Conservation (phyloP, 148 eudicot genomes). For the Nyssa sinensis region DNA sequence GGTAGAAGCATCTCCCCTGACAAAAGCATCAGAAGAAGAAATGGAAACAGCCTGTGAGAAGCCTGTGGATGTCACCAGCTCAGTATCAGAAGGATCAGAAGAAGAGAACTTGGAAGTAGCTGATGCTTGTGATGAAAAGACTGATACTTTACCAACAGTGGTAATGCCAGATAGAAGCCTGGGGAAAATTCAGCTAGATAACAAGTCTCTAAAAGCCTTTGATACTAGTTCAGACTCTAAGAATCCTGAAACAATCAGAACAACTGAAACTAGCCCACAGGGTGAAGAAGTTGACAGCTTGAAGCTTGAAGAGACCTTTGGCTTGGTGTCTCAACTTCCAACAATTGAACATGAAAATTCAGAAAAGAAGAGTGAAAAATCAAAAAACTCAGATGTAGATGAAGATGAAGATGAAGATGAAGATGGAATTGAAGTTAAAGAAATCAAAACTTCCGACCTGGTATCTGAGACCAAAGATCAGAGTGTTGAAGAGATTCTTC, state of each 20-base stretch:
- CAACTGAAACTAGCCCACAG: neutral
- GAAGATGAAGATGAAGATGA: conserved; percentile 12
- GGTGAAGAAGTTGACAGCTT: neutral
- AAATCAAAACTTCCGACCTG: neutral
- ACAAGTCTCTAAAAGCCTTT: neutral
- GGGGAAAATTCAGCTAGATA: conserved; percentile 4
- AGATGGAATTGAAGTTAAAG: too few relatives aligned
- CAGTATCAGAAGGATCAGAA: neutral
- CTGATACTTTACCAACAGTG: neutral
- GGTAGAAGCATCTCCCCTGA: conserved; percentile 12
- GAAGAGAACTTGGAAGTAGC: conserved; percentile 20
- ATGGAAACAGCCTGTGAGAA: neutral
- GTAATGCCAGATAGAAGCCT: conserved; percentile 13
- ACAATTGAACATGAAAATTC: neutral
- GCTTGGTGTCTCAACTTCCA: conserved; percentile 14
- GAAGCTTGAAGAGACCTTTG: conserved; percentile 7
- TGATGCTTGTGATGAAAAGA: neutral
- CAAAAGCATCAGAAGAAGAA: conserved; percentile 8
- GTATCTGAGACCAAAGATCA: conserved; percentile 6
- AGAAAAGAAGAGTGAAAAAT: neutral
- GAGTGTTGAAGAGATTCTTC: conserved; percentile 3
- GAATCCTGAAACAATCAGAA: neutral
- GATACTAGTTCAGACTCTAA: neutral
- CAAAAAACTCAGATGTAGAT: conserved; percentile 9
- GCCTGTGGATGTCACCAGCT: neutral